A percentile compares a stretch with the other conserved stretches of the same genome.
phyloP scores from a whole-genome alignment of 139 green algal species.

The Chlamydomonas incerta region DNA sequence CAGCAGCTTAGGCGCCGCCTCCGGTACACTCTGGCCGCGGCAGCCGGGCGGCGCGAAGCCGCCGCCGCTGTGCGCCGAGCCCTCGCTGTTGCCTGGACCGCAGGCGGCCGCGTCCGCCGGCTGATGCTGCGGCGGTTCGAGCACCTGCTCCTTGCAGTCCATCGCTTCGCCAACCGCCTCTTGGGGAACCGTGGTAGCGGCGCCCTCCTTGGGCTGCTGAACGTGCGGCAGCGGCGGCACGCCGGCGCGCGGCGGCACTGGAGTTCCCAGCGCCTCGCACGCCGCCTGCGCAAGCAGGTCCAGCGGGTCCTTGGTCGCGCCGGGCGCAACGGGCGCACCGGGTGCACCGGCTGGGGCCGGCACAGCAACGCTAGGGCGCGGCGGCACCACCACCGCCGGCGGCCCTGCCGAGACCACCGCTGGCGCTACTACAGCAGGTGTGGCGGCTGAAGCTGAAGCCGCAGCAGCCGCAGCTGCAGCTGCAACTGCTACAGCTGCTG shows the following conservation, averaged over 20 bases:
- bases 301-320: neutral
- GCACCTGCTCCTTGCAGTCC: neutral
- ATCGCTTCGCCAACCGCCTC: neutral
- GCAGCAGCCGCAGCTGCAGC: neutral
- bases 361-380: neutral
- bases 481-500: neutral
- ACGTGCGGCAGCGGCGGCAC: no score
- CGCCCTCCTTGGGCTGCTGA: no score
- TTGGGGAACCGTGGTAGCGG: neutral
- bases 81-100: neutral
- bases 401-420: no score
- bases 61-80: constrained; percentile 4
- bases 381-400: neutral
- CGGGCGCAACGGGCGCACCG: no score
- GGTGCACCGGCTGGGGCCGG: no score
- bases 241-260: neutral
- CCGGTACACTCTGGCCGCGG: no score
- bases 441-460: neutral
- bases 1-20: no score
- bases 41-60: neutral
- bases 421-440: neutral
- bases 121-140: no score
- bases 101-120: neutral
- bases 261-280: constrained; percentile 19
- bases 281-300: constrained; percentile 24